Evolutionary conservation across 179 eudicot species (phyloP), one percentile per base, ranked within the genome.

Genomic region (Silene noctiflora): DNA sequence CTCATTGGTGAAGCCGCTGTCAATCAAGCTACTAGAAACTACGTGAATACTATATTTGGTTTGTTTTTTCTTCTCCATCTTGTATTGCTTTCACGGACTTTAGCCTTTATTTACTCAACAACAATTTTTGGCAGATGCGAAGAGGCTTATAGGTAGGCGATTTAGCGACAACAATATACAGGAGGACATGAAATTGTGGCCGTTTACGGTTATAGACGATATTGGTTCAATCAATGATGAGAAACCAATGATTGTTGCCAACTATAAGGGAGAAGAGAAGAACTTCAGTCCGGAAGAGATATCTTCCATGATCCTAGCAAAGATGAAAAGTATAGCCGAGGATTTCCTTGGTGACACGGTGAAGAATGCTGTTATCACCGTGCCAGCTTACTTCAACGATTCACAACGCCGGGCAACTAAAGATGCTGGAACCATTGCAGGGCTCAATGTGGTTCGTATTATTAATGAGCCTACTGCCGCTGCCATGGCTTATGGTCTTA

Each of bases 1-100:
- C 19, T 72, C 24, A 17, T 72, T 72, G 75, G 75, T 17, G 75
- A 72, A 29, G 48, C 75, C 31, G 75, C 65, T 2, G 11, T 3
- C 1, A 42, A 74, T 8, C 76, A 74, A 62, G 56, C 59, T 24
- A 19, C 24, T 1, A 44, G 3, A 2, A 74, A 74, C 20, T 42
- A 59, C 4, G 5, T 27, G 1, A 76, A 81, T 44, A 63, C 82
- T 35, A 67, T 81, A 21, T 81, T 80, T 63, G 84, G 84, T 20
- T 11, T 24, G 67, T 63, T 24, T 12, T 19, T 1, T 63, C 22
- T 63, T 3, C 67, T 63, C 67, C 61, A 0, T 25, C 0, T 63
- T 63, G n/a, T n/a, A n/a, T n/a, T n/a, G n/a, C n/a, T n/a, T n/a
- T n/a, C n/a, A n/a, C n/a, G n/a, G n/a, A n/a, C n/a, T n/a, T n/a